Conservation (phyloP, 2,329 filamentous ascomycete species). For the Botrytis sinoallii region DNA sequence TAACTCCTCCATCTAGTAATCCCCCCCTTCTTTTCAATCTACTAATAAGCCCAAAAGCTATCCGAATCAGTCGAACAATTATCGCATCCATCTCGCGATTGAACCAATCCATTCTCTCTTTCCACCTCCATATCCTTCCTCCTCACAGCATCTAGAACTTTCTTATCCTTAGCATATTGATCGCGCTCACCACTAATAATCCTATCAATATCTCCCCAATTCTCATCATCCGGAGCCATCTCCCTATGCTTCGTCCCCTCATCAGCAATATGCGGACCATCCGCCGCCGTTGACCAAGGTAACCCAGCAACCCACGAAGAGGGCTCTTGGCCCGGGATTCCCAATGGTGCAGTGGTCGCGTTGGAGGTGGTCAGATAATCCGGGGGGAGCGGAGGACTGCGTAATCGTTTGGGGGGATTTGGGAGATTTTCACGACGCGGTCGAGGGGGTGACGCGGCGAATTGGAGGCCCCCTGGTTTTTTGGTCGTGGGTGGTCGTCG, state of each 20-base stretch:
- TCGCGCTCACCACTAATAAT: neutral
- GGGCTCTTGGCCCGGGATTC: neutral
- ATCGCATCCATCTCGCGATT: neutral
- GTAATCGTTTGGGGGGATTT: neutral
- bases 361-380: neutral
- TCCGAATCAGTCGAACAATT: neutral
- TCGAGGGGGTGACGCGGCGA: neutral
- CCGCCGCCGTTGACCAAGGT: neutral
- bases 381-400: neutral
- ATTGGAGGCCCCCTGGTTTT: neutral
- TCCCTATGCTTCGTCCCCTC: neutral
- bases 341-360: neutral
- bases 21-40: rapidly evolving
- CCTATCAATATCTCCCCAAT: neutral
- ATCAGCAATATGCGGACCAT: neutral
- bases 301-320: neutral
- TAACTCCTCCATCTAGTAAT: neutral
- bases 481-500: neutral
- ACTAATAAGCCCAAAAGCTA: neutral
- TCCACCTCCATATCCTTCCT: neutral
- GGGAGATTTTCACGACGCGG: too few relatives aligned
- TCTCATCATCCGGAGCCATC: neutral
- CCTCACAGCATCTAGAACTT: neutral
- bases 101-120: neutral
- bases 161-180: neutral